Percentiles rank a stretch among this genome's conserved stretches.
These are phyloP conservation scores for Sordariomycetes sp. DNA, from an alignment of 2,329 filamentous ascomycete genomes.

Conservation along the genomic window DNA sequence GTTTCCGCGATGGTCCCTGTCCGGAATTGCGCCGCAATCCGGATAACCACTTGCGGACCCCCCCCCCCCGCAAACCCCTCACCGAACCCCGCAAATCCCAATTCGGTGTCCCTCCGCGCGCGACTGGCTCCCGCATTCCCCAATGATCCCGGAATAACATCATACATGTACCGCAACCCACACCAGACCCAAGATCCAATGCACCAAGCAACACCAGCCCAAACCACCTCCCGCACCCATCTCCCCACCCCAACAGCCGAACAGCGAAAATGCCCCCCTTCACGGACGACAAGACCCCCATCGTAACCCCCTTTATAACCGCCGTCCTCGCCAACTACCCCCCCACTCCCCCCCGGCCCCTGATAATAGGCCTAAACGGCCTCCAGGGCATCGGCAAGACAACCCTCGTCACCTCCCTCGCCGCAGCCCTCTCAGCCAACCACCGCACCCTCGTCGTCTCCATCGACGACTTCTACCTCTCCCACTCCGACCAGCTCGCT, in stretches of 20 bases:
- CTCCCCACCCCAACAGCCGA: background rate
- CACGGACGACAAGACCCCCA: conserved; percentile 63
- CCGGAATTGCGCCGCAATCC: too few relatives aligned
- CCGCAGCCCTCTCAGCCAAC: conserved; percentile 44
- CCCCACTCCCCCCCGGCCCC: conserved; percentile 37
- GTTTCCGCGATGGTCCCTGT: too few relatives aligned
- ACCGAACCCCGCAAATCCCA: too few relatives aligned
- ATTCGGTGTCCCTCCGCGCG: too few relatives aligned
- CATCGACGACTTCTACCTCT: conserved; percentile 83
- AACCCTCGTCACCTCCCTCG: conserved; percentile 61
- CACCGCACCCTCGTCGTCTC: conserved; percentile 57
- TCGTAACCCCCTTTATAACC: conserved; percentile 68
- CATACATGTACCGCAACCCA: too few relatives aligned
- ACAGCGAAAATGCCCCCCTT: conserved; percentile 20
- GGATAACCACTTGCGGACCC: too few relatives aligned
- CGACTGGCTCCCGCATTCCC: too few relatives aligned
- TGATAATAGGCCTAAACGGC: conserved; percentile 81
- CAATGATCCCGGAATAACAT: too few relatives aligned
- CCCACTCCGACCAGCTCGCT: conserved; percentile 51
- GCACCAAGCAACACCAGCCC: too few relatives aligned
- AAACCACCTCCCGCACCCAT: background rate
- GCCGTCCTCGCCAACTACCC: conserved; percentile 38
- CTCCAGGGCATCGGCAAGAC: conserved; percentile 91
- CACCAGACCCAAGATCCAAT: too few relatives aligned
- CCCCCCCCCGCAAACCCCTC: too few relatives aligned